Percentiles rank a stretch among this genome's conserved stretches.
These are phyloP conservation scores for Halenospora varia DNA, from an alignment of 495 filamentous ascomycete genomes.

Conservation along the genomic window DNA sequence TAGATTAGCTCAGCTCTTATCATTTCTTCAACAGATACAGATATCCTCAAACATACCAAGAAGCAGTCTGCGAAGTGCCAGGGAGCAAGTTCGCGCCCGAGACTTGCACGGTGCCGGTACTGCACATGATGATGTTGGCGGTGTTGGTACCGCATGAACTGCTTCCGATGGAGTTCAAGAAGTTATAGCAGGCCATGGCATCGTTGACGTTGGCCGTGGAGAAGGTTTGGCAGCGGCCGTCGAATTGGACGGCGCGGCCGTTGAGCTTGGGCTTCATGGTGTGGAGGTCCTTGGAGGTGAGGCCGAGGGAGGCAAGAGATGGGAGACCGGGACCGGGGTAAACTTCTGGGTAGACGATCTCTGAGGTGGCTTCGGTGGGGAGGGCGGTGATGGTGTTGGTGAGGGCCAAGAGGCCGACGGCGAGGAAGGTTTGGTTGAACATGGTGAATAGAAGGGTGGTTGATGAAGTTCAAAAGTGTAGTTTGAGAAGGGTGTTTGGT, in stretches of 20 bases:
- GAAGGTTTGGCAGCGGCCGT: background rate
- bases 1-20: no score
- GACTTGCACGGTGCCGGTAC: background rate
- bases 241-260: no score
- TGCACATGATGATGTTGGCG: background rate
- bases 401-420: no score
- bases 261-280: background rate
- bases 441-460: no score
- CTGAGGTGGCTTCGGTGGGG: background rate
- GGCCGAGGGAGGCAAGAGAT: background rate
- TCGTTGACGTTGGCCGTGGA: background rate
- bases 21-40: no score
- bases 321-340: background rate
- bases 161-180: background rate
- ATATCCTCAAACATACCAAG: no score
- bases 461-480: no score
- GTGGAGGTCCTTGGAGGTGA: background rate
- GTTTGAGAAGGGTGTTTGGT: no score
- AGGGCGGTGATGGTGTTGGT: no score
- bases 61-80: no score
- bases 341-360: background rate
- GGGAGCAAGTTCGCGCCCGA: no score
- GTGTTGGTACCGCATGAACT: background rate
- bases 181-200: background rate
- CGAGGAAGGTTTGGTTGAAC: no score